A percentile compares a stretch with the other conserved stretches of the same genome.
Conservation (phyloP, 441 rosid genomes). For the Populus hybrid region DNA sequence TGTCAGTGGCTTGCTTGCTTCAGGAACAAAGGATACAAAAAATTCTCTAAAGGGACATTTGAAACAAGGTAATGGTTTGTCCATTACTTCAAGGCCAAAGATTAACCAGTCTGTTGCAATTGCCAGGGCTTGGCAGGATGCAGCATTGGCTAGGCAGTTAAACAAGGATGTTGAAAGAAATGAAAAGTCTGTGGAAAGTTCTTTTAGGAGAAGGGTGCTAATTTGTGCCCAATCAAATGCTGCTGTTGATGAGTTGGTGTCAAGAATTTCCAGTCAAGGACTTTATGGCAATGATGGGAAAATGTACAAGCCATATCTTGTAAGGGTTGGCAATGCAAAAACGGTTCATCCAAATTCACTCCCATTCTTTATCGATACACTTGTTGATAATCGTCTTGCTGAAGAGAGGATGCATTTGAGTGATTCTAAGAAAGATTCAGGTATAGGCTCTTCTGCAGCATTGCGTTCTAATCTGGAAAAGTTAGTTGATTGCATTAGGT, state of each 20-base stretch:
- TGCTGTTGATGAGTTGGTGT: constrained; percentile 98
- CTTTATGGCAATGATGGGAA: constrained; percentile 87
- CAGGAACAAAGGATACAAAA: constrained; percentile 38
- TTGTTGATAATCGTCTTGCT: constrained; percentile 83
- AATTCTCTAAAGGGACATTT: constrained; percentile 29
- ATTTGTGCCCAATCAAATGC: constrained; percentile 99
- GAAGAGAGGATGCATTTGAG: constrained; percentile 58
- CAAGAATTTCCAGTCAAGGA: constrained; percentile 79
- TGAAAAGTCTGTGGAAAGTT: constrained; percentile 46
- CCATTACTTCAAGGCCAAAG: constrained; percentile 46
- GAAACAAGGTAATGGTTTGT: constrained; percentile 41
- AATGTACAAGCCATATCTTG: constrained; percentile 92
- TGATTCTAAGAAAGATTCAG: constrained; percentile 45
- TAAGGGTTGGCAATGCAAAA: constrained; percentile 96
- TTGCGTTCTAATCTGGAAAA: constrained; percentile 85
- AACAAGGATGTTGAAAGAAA: constrained; percentile 51
- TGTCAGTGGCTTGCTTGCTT: constrained; percentile 87
- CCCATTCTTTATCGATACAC: constrained; percentile 85
- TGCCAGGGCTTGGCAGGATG: constrained; percentile 98
- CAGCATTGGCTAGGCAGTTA: constrained; percentile 86
- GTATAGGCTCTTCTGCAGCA: constrained; percentile 45
- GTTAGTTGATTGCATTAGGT: constrained; percentile 75
- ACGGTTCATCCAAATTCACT: constrained; percentile 86
- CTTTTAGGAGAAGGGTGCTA: constrained; percentile 75
- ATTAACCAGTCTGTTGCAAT: constrained; percentile 71